Evolutionary conservation across 148 eudicot species (phyloP).

Genomic region (Cornus florida): DNA sequence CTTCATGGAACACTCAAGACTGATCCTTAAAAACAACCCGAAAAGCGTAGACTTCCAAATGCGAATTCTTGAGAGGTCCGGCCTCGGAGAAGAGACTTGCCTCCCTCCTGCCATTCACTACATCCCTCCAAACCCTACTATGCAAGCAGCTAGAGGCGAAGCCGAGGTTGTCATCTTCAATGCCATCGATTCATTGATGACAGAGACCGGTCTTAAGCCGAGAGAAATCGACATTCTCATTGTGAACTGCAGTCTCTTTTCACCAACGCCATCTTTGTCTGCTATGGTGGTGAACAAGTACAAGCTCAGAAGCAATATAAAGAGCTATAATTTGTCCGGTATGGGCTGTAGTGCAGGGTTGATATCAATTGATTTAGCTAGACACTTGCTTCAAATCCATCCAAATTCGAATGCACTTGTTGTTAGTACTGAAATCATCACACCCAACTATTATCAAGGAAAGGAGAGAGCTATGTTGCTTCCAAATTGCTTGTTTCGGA

Average conservation of each 20-base stretch:
- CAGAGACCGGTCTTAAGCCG: constrained; percentile 25
- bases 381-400: constrained; percentile 25
- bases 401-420: constrained; percentile 34
- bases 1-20: constrained; percentile 35
- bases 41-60: constrained; percentile 31
- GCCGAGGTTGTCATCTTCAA: constrained; percentile 37
- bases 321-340: constrained; percentile 45
- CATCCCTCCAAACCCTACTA: constrained; percentile 37
- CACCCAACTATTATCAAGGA: constrained; percentile 30
- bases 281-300: constrained; percentile 42
- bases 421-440: constrained; percentile 35
- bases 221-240: constrained; percentile 35
- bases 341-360: constrained; percentile 59
- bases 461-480: constrained; percentile 35
- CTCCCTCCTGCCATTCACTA: constrained; percentile 38
- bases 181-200: constrained; percentile 28
- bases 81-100: constrained; percentile 44
- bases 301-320: constrained; percentile 32
- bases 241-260: constrained; percentile 48
- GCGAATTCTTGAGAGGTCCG: constrained; percentile 42
- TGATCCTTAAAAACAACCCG: constrained; percentile 26
- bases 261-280: constrained; percentile 46
- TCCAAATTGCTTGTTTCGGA: constrained; percentile 34
- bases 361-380: constrained; percentile 37
- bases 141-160: constrained; percentile 28